phyloP scores from a whole-genome alignment of 352 stramenopile species.

The Thraustochytrium striatum region DNA sequence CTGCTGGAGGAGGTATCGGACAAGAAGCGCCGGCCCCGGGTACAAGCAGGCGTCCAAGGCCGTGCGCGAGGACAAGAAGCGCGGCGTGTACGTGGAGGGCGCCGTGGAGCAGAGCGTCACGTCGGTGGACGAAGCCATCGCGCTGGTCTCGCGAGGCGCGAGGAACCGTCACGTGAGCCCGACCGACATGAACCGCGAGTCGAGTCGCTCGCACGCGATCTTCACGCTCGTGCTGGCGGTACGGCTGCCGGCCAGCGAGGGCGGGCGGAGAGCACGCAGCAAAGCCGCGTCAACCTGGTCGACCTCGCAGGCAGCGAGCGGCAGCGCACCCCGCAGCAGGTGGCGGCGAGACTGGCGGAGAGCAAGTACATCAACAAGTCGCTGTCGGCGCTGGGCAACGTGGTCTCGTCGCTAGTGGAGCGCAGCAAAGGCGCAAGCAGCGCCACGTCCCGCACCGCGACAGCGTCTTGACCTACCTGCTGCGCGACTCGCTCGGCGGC shows the following conservation, averaged over 20 bases:
- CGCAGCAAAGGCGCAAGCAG: too few species aligned
- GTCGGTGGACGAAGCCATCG: conserved; percentile 56
- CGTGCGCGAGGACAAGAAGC: conserved; percentile 60
- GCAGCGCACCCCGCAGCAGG: too few species aligned
- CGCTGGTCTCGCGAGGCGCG: conserved; percentile 52
- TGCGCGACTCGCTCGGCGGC: conserved; percentile 81
- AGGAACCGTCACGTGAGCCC: conserved; percentile 77
- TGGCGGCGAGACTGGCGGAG: too few species aligned
- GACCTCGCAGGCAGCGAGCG: too few species aligned
- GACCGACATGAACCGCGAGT: conserved; percentile 94
- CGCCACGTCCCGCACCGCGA: conserved; percentile 54
- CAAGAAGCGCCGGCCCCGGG: too few species aligned
- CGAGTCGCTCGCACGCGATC: conserved; percentile 90
- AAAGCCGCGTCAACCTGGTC: too few species aligned
- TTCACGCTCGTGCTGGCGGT: conserved; percentile 89
- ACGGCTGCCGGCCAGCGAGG: not conserved
- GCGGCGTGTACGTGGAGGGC: conserved; percentile 64
- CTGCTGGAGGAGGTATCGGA: conserved; percentile 56
- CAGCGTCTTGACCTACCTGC: conserved; percentile 74
- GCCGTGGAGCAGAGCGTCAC: conserved; percentile 60
- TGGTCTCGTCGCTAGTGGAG: too few species aligned
- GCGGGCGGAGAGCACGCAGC: too few species aligned
- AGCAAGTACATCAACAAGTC: too few species aligned
- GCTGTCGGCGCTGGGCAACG: too few species aligned
- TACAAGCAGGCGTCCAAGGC: too few species aligned